phyloP scores from a whole-genome alignment of 2,329 filamentous ascomycete species.

The Aspergillus japonicus region DNA sequence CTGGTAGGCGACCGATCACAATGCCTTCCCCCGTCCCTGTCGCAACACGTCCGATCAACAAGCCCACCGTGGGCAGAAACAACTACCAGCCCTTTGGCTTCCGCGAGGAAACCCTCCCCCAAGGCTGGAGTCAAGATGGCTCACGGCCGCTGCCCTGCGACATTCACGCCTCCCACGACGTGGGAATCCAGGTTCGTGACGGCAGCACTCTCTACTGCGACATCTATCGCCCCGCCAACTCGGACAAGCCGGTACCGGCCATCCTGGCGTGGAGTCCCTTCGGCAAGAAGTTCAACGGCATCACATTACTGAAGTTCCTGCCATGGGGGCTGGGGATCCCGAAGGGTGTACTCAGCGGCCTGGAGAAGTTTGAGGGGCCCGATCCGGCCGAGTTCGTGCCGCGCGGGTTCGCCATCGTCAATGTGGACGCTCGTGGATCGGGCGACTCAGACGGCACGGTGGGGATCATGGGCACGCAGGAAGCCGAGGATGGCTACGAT shows the following conservation, averaged over 20 bases:
- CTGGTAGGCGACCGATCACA: not conserved
- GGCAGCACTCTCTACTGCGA: conserved; percentile 5
- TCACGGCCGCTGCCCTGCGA: conserved; percentile 3
- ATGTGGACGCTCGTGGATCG: not conserved
- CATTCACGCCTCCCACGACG: conserved; percentile 2
- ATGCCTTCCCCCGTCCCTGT: conserved; percentile 5
- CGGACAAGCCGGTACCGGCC: not conserved
- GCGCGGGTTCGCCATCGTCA: conserved; percentile 4
- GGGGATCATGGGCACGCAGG: conserved; percentile 4
- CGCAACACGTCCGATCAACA: conserved; percentile 4
- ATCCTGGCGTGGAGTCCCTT: conserved; percentile 3
- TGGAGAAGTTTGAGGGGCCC: conserved; percentile 5
- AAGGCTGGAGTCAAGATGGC: conserved; percentile 3
- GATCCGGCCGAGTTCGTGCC: conserved; percentile 8
- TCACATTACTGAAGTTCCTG: not conserved
- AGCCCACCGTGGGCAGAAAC: conserved; percentile 6
- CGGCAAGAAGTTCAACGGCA: conserved; percentile 6
- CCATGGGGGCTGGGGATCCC: conserved; percentile 4
- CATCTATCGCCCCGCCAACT: conserved; percentile 1
- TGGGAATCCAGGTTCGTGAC: conserved; percentile 4
- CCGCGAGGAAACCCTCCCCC: not conserved
- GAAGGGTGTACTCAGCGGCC: not conserved
- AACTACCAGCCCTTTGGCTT: conserved; percentile 4
- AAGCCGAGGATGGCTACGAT: conserved; percentile 4
- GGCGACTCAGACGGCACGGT: conserved; percentile 6